Evolutionary conservation across 495 filamentous ascomycete genomes (phyloP), one percentile per base, ranked within the genome.

Genomic region (Neurospora discreta): DNA sequence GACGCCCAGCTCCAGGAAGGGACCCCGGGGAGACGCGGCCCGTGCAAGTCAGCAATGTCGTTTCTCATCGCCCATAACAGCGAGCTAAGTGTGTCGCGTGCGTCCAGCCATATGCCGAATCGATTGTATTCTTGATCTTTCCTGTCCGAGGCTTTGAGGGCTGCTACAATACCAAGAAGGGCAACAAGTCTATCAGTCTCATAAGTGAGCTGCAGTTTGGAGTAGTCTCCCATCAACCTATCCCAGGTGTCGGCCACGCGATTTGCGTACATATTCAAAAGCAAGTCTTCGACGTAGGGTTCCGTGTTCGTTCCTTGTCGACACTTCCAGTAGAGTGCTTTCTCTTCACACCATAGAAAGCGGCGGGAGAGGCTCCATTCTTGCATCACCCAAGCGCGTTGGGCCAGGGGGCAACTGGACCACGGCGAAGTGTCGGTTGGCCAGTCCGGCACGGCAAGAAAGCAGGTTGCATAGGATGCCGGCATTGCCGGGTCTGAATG

Each of bases 171-270:
- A 9, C 52, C 52, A 8, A 5, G 26, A 33, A 60, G 52, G 6
- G 52, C 52, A 33, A 18, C 15, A 2, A 60, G 52, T 9, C 26
- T 60, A 33, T 60, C 52, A 1, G 52, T 30, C 52, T 33, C 52
- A 18, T 16, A 60, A 16, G 52, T 60, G 13, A 60, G 52, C 26
- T 60, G 13, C 52, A 60, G 30, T 23, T 5, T 0, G 0, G 23
- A 8, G 30, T 30, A 60, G 23, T 0, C 5, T 2, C 1, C 0
- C 5, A 60, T 3, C 15, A 60, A 60, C 5, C 0, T 0, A 9
- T 8, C 5, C 52, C 52, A 60, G 0, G 16, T 1, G 6, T 3
- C 15, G 15, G 13, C 16, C 13, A 16, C 2, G 13, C 9, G 13
- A 26, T 8, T 30, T 23, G 23, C 8, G 30, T 11, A 5, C 2